Base-by-base conservation (phyloP, 163 green algal species). In the Chloroidium sp. region DNA sequence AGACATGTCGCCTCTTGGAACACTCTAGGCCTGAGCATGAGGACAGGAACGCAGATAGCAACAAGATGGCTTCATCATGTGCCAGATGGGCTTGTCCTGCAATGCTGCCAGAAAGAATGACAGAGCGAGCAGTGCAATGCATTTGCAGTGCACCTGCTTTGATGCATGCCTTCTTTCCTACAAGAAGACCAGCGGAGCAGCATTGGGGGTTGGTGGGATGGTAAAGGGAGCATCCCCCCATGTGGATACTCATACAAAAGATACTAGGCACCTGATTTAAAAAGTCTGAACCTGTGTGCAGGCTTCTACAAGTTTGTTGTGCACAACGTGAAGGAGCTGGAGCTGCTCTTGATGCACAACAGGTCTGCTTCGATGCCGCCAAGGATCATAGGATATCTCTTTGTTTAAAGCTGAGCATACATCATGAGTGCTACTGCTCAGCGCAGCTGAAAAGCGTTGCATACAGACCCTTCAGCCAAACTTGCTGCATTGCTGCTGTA, bases 261-360 rank as follows among this genome's bases (percentile, higher is more conserved):
- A 36, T 36, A 36, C 36, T 36, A 36, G 36, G 6, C 67, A 72
- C 6, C 67, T 72, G 67, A 72, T 10, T 72, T 6, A 10, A 10
- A 10, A 10, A 6, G 78, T 59, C 4, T 75, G 60, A 80, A 80
- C 57, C 79, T 36, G 13, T 75, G 10, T 86, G 64, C 87, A 93
- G 90, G 93, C 81, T 97, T 97, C 91, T 86, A 89, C 84, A 97
- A 97, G 92, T 96, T 97, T 80, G 82, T 95, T 2, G 94, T 99
- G 67, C 82, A 87, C 89, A 99, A 99, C 85, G 92, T 97, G 12
- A 91, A 89, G 81, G 96, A 99, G 82, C 92, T 99, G 76, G 95
- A 99, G 88, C 88, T 99, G 81, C 91, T 99, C 62, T 85, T 99
- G 85, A 98, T 99, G 95, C 95, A 99, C 92, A 99, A 99, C 96